Evolutionary conservation across 352 stramenopile genomes (phyloP).

Genomic region (Globisporangium camurandrum): DNA sequence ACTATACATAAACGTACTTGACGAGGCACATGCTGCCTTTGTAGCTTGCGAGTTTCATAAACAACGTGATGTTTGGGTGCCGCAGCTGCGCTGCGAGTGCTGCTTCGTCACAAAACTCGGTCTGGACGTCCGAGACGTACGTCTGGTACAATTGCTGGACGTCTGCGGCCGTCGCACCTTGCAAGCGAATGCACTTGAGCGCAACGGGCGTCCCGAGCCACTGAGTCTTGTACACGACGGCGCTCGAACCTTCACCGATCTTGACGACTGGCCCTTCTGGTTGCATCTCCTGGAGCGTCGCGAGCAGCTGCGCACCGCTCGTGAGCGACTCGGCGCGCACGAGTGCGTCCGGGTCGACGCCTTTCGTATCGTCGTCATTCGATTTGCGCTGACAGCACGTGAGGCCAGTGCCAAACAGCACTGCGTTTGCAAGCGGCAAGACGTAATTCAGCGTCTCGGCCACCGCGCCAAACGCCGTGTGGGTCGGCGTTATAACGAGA

Average conservation of each 20-base stretch:
- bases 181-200: conserved; percentile 63
- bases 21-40: conserved; percentile 60
- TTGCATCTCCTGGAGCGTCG: conserved; percentile 40
- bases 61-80: conserved; percentile 71
- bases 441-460: conserved; percentile 51
- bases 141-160: conserved; percentile 55
- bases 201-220: conserved; percentile 71
- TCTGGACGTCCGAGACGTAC: conserved; percentile 46
- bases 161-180: conserved; percentile 30
- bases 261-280: conserved; percentile 50
- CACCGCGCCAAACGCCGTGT: conserved; percentile 28
- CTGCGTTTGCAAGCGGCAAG: conserved; percentile 46
- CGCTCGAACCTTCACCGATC: conserved; percentile 61
- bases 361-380: not conserved
- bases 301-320: conserved; percentile 11
- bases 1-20: conserved; percentile 38
- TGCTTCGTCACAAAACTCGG: conserved; percentile 62
- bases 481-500: conserved; percentile 19
- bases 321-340: conserved; percentile 10
- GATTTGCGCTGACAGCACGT: conserved; percentile 23
- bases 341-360: conserved; percentile 11
- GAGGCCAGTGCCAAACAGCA: conserved; percentile 60
- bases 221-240: conserved; percentile 55
- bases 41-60: conserved; percentile 64
- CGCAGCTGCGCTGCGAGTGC: conserved; percentile 50